A percentile compares a stretch with the other conserved stretches of the same genome.
Evolutionary conservation across 2,329 filamentous ascomycete genomes (phyloP).

Genomic region (Aspergillus fischeri): DNA sequence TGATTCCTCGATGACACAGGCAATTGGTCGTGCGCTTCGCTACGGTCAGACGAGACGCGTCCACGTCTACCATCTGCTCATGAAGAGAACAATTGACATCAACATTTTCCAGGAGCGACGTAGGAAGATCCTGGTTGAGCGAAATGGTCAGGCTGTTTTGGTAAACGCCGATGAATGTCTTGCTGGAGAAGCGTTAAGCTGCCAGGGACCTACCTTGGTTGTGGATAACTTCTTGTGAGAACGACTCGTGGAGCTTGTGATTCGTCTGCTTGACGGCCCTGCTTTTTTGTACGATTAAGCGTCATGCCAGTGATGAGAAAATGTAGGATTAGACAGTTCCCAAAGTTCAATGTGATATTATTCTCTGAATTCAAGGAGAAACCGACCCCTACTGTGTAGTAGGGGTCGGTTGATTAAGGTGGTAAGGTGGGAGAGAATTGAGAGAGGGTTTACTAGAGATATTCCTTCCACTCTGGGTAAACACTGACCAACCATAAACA

Average conservation of each 20-base stretch:
- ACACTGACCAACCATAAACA: too few relatives aligned
- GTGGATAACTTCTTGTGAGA: conserved; percentile 23
- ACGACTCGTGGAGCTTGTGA: background rate
- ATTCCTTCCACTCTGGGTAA: too few relatives aligned
- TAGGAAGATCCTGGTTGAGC: conserved; percentile 25
- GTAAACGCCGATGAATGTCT: conserved; percentile 16
- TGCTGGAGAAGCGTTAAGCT: conserved; percentile 17
- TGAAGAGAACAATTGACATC: conserved; percentile 43
- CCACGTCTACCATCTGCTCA: conserved; percentile 52
- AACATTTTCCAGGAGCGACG: conserved; percentile 40
- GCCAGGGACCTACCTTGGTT: conserved; percentile 25
- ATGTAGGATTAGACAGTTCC: background rate
- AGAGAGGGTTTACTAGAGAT: too few relatives aligned
- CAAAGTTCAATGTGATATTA: background rate
- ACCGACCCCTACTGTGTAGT: background rate
- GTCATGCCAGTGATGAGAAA: background rate
- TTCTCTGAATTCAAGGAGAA: background rate
- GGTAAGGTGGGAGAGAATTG: too few relatives aligned
- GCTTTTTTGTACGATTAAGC: background rate
- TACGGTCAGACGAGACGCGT: conserved; percentile 57
- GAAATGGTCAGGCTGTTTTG: conserved; percentile 18
- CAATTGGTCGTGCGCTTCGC: conserved; percentile 57
- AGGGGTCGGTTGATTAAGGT: too few relatives aligned
- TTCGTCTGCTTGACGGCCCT: background rate
- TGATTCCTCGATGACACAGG: conserved; percentile 57